Conservation (phyloP, 768 basidiomycete genomes). For the Tulasnella sp. region DNA sequence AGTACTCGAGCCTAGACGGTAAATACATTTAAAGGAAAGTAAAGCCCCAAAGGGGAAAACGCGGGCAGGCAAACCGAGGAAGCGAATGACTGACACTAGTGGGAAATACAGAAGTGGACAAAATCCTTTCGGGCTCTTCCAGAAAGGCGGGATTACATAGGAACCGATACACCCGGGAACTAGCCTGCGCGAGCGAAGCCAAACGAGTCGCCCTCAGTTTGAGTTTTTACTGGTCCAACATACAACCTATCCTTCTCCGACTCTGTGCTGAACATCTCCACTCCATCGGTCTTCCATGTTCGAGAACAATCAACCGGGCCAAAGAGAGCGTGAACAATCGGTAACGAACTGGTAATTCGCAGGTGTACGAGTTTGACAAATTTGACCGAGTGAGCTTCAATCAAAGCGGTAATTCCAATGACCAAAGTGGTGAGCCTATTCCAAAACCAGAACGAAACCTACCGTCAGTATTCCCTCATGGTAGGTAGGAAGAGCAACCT, state of each 20-base stretch:
- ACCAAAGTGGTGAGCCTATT: neutral
- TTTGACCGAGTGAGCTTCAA: neutral
- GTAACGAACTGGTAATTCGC: neutral
- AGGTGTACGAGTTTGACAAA: neutral
- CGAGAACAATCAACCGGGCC: neutral
- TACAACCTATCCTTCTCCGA: neutral
- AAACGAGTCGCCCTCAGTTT: neutral
- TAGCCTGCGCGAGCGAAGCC: neutral
- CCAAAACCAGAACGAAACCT: neutral
- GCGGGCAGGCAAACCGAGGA: neutral
- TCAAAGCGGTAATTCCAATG: neutral
- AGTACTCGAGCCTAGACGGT: neutral
- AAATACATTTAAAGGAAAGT: neutral
- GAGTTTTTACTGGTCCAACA: neutral
- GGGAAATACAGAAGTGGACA: too few relatives aligned
- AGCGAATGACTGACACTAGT: neutral
- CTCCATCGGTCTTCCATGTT: neutral
- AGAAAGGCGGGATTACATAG: too few relatives aligned
- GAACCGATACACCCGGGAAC: neutral
- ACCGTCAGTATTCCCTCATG: neutral
- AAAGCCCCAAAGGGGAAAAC: neutral
- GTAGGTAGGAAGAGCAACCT: neutral
- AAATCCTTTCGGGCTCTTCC: too few relatives aligned
- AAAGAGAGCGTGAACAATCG: conserved; percentile 3
- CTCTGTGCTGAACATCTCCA: conserved; percentile 12